These are phyloP conservation scores for Atkinsonella texensis DNA, from an alignment of 2,329 filamentous ascomycete genomes.

Conservation along the genomic window DNA sequence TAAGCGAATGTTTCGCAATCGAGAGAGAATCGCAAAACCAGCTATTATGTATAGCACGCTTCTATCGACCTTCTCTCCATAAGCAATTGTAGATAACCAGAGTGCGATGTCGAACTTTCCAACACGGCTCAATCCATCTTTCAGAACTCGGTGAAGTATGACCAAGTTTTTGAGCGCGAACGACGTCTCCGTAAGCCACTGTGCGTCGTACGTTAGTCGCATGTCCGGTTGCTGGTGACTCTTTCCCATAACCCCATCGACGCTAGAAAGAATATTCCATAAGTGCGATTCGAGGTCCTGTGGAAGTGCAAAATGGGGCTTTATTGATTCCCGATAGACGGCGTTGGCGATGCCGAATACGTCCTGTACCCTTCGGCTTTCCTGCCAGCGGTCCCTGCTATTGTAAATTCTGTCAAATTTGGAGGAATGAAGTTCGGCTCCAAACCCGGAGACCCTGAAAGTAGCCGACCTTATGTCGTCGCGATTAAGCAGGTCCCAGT, in stretches of 20 bases:
- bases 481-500: conserved; percentile 6
- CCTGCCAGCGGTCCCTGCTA: conserved; percentile 6
- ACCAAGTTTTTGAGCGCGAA: conserved; percentile 1
- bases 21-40: not conserved
- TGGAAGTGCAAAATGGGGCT: not conserved
- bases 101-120: not conserved
- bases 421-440: conserved; percentile 10
- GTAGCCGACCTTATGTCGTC: conserved; percentile 8
- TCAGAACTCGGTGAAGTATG: not conserved
- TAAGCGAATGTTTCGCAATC: not conserved
- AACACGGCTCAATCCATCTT: not conserved
- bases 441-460: conserved; percentile 9
- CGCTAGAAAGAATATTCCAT: not conserved
- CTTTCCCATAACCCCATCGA: not conserved
- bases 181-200: not conserved
- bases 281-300: not conserved
- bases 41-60: not conserved
- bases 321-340: not conserved
- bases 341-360: conserved; percentile 1
- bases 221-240: not conserved
- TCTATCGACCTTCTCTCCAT: not conserved
- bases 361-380: not conserved
- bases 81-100: conserved; percentile 2
- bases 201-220: not conserved
- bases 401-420: conserved; percentile 7